Percentiles rank a stretch among this genome's conserved stretches.
Evolutionary conservation across 2,329 filamentous ascomycete genomes (phyloP).

Genomic region (Cladobotryum mycophilum): DNA sequence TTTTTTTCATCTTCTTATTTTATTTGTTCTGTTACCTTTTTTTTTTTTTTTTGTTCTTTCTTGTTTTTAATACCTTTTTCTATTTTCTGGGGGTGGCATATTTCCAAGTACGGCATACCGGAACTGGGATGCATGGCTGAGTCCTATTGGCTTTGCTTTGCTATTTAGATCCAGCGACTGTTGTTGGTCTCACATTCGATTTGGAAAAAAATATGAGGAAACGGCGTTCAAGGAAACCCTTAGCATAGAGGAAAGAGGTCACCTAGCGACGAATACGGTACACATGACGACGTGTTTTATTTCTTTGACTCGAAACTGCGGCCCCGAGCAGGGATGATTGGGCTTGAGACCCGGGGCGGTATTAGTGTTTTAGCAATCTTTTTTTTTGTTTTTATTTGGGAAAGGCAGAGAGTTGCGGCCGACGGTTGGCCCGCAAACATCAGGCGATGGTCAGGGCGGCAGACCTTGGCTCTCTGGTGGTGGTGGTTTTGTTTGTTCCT

Average conservation of each 20-base stretch:
- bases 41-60: constrained; percentile 7
- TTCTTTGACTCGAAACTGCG: no score
- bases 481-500: no score
- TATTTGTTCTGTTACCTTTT: constrained; percentile 6
- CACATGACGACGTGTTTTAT: constrained; percentile 11
- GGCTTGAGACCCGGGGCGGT: no score
- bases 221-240: constrained; percentile 12
- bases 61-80: constrained; percentile 7
- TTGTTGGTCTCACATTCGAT: constrained; percentile 2
- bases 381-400: no score
- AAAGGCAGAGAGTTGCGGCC: no score
- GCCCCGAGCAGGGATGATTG: no score
- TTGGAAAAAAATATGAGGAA: constrained; percentile 5
- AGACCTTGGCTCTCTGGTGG: no score
- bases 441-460: no score
- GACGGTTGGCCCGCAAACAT: no score
- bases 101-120: background rate
- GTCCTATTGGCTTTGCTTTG: constrained; percentile 4
- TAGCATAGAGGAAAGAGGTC: constrained; percentile 16
- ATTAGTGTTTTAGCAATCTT: no score
- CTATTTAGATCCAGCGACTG: constrained; percentile 5
- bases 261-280: constrained; percentile 13
- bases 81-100: constrained; percentile 1
- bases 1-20: background rate
- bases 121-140: constrained; percentile 1